Base-by-base conservation (phyloP, 352 stramenopile genomes). In the Phytopythium delawarense region DNA sequence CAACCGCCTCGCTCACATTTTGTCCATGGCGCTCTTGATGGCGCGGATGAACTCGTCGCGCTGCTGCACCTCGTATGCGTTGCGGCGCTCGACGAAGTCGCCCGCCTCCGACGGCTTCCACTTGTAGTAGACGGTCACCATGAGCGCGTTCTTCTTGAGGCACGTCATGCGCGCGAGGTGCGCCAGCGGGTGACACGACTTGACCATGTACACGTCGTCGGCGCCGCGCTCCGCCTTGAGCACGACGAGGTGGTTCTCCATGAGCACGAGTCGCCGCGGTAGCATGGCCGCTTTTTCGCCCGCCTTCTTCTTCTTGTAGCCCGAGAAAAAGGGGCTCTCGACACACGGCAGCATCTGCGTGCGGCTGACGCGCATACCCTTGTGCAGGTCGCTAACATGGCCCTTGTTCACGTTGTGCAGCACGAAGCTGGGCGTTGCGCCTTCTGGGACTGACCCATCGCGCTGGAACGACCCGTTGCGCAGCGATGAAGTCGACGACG, bases 51-150 rank as follows among this genome's bases (percentile, higher is more conserved):
- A 94, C 56, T 89, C 82, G 58, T 94, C 84, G 51, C 87, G 84
- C 67, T 96, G 83, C 64, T 96, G 83, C 60, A 95, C 74, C 59
- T 95, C 84, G 75, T 95, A 93, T 35, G 78, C 70, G 51, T 95
- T 95, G 37, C 79, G 76, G 46, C 77, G 76, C 61, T 92, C 82
- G 18, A 77, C 12, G n/a, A 82, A 61, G 11, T 84, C 62, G 30
- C 70, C 69, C 32, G 71, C 61, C 1, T 28, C 48, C 0, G 63
- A 54, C 4, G 67, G 57, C 59, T 88, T 83, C 75, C 76, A 92
- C 73, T 86, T 92, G 84, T 93, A 92, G 71, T 96, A 94, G 52
- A 96, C 71, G 16, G 76, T 93, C 7, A 96, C 85, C 84, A 94
- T 91, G 45, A 94, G 72, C 23, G 83, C 81, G 42, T 94, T 96